Base-by-base conservation (phyloP, 2,329 filamentous ascomycete species). In the Zymoseptoria tritici region DNA sequence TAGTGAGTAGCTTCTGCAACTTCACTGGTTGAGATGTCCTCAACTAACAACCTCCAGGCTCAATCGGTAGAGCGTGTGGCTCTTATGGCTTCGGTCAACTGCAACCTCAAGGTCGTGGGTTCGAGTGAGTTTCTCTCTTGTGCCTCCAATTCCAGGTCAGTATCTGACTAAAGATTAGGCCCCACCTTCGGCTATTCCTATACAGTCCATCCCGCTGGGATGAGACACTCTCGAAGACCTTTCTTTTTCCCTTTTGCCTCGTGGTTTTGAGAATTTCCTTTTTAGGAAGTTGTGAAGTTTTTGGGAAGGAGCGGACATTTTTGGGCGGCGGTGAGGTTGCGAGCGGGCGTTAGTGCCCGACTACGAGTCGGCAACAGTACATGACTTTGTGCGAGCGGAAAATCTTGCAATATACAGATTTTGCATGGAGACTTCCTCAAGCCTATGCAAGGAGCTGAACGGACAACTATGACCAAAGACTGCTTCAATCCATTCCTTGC, bases 181-280 rank as follows among this genome's bases (percentile, higher is more conserved):
- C 64, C 62, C 64, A 61, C 64, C 64, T 66, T 66, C 64, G 64
- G 64, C 64, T 66, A 60, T 64, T 66, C 62, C 64, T 66, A 66
- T 64, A 54, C 11, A n/a, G n/a, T 21, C 9, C 13, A 11, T 21
- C 22, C 20, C 22, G 50, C 22, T 21, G 20, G 22, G 22, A 24
- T 21, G 20, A 7, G 9, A 52, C 50, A 21, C 3, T 11, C 4
- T 52, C 20, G 20, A 21, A 52, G 20, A 24, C 50, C 50, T 52
- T 51, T 21, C 22, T 21, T 24, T 52, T 52, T 52, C 4, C 20
- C 2, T 16, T 52, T 24, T 52, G 9, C 19, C 7, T 52, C 50
- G 3, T 7, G 9, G 19, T n/a, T 46, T 6, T 2, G 13, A n/a
- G 9, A 16, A 16, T 42, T 42, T 42, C 36, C 36, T 13, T 46